phyloP scores from a whole-genome alignment of 805 yeast genomes.

The Kazachstania psychrophila region DNA sequence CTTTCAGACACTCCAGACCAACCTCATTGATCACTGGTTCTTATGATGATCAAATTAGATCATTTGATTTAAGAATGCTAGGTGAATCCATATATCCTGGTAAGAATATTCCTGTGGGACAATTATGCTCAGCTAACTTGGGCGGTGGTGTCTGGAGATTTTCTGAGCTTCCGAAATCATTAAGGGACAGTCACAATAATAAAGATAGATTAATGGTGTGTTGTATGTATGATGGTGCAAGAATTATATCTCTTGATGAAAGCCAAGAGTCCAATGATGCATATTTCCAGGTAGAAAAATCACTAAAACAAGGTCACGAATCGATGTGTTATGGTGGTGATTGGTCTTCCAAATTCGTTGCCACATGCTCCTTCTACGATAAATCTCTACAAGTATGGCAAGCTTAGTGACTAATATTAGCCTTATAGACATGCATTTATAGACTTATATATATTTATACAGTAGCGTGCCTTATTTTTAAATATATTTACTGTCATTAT shows the following conservation, averaged over 20 bases:
- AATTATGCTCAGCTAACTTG: constrained; percentile 38
- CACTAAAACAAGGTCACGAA: constrained; percentile 59
- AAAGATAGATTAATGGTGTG: constrained; percentile 57
- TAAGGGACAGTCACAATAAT: neutral
- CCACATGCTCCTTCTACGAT: constrained; percentile 90
- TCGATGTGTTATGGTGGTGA: constrained; percentile 97
- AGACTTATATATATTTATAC: no score
- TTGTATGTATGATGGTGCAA: constrained; percentile 94
- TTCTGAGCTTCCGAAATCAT: constrained; percentile 45
- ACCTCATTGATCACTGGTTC: constrained; percentile 61
- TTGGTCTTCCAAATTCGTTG: constrained; percentile 55
- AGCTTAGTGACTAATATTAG: no score
- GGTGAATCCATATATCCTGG: constrained; percentile 40
- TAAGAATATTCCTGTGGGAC: constrained; percentile 40
- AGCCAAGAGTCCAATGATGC: constrained; percentile 31
- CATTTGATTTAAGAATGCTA: constrained; percentile 56
- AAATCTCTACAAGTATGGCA: constrained; percentile 70
- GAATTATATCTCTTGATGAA: constrained; percentile 40
- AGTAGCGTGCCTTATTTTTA: no score
- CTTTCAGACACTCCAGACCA: constrained; percentile 19
- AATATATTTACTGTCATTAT: no score
- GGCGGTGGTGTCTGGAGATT: constrained; percentile 97
- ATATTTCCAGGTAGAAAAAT: constrained; percentile 13
- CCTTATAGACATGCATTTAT: no score
- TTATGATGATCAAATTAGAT: constrained; percentile 72